phyloP scores from a whole-genome alignment of 495 filamentous ascomycete genomes.

The Pseudomonodictys pantanalensis region DNA sequence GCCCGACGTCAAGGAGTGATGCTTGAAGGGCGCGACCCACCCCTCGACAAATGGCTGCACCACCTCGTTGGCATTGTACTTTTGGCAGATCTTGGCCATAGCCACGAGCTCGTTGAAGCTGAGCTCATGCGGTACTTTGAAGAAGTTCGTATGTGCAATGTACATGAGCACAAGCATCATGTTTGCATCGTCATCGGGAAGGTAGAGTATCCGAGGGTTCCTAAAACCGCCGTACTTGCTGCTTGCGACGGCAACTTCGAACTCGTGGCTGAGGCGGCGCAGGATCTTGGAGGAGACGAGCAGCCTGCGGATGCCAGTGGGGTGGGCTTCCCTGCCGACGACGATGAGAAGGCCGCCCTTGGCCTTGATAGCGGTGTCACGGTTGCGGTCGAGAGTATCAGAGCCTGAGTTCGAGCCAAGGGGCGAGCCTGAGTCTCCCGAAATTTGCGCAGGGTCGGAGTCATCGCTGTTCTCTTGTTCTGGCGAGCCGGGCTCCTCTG shows the following conservation, averaged over 20 bases:
- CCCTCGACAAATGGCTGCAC: conserved; percentile 1
- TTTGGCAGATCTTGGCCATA: neutral
- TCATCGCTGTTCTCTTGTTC: neutral
- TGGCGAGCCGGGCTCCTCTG: neutral
- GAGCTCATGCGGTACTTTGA: neutral
- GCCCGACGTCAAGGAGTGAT: neutral
- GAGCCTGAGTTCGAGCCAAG: neutral
- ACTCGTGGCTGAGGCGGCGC: too few relatives aligned
- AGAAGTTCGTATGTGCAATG: conserved; percentile 13
- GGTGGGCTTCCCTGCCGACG: too few relatives aligned
- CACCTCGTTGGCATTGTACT: conserved; percentile 7
- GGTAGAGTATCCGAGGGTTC: neutral
- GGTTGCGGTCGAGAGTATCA: neutral
- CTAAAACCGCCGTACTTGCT: neutral
- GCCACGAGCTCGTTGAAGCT: conserved; percentile 9
- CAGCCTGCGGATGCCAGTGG: neutral
- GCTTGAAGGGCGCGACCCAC: neutral
- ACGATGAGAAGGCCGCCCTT: too few relatives aligned
- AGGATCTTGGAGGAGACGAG: neutral
- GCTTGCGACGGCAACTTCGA: neutral
- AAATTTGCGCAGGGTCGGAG: neutral
- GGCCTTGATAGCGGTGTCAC: neutral
- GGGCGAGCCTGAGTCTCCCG: neutral
- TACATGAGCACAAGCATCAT: conserved; percentile 12
- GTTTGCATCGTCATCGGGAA: conserved; percentile 11